Conservation (phyloP, 176 grass and related monocot species). For the Paspalum vaginatum region DNA sequence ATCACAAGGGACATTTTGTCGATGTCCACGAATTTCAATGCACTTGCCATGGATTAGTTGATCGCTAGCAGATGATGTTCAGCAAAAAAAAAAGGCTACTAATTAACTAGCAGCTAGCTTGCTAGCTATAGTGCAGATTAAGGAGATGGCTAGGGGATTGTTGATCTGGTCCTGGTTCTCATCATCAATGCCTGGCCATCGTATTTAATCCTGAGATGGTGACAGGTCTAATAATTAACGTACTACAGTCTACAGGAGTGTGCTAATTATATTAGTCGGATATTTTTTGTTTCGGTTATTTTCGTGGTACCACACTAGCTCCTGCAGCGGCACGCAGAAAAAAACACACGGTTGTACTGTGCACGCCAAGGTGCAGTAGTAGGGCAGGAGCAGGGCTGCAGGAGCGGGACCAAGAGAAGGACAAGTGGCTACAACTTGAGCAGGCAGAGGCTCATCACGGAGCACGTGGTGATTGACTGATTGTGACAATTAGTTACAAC, state of each 20-base stretch:
- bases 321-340: neutral
- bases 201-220: slow-evolving; percentile 31
- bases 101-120: too few relatives aligned
- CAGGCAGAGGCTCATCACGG: too few relatives aligned
- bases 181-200: neutral
- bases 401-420: neutral
- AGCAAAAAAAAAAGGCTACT: neutral
- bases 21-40: slow-evolving; percentile 11
- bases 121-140: neutral
- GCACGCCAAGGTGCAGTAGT: neutral
- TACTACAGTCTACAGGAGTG: neutral
- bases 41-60: slow-evolving; percentile 14
- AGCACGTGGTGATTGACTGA: too few relatives aligned
- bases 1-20: slow-evolving; percentile 3
- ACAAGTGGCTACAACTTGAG: too few relatives aligned
- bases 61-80: neutral
- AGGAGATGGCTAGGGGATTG: neutral
- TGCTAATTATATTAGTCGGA: neutral
- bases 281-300: neutral
- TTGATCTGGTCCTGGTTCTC: slow-evolving; percentile 19
- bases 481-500: too few relatives aligned
- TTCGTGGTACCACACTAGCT: neutral
- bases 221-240: slow-evolving; percentile 3
- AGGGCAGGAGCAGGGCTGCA: slow-evolving; percentile 20
- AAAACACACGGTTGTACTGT: neutral